phyloP scores from a whole-genome alignment of 441 rosid species.

The Raphanus hybrid region DNA sequence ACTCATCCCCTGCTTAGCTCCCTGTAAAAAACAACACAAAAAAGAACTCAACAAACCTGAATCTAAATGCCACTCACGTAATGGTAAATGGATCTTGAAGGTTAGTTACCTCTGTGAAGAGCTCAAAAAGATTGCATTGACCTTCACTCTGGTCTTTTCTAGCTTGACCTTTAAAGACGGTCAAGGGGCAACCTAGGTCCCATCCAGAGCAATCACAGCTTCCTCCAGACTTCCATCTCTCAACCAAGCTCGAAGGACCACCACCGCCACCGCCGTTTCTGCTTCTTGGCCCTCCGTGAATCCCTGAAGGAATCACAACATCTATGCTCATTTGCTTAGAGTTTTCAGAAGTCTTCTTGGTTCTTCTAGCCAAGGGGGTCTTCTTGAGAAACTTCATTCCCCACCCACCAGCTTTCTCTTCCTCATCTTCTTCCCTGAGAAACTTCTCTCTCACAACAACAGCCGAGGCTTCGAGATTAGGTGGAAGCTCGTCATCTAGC shows the following conservation, averaged over 20 bases:
- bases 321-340: slow-evolving; percentile 56
- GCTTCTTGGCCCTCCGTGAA: slow-evolving; percentile 79
- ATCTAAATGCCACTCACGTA: not conserved
- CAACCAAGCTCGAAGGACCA: slow-evolving; percentile 73
- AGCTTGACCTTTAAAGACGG: slow-evolving; percentile 50
- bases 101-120: slow-evolving; percentile 61
- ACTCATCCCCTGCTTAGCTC: slow-evolving; percentile 53
- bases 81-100: not conserved
- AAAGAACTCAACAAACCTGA: not conserved
- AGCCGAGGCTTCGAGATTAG: slow-evolving; percentile 72
- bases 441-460: slow-evolving; percentile 61
- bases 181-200: slow-evolving; percentile 83
- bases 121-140: slow-evolving; percentile 67
- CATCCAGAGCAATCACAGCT: slow-evolving; percentile 90
- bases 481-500: slow-evolving; percentile 53
- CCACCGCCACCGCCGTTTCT: slow-evolving; percentile 50
- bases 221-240: slow-evolving; percentile 88
- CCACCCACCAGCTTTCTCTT: slow-evolving; percentile 71
- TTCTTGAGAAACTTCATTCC: slow-evolving; percentile 84
- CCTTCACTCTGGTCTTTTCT: slow-evolving; percentile 45
- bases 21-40: slow-evolving; percentile 51
- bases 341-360: slow-evolving; percentile 32
- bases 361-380: slow-evolving; percentile 38
- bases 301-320: slow-evolving; percentile 78
- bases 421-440: slow-evolving; percentile 41